phyloP scores from a whole-genome alignment of 2,329 filamentous ascomycete genomes.

The Sordariomycetes sp. region DNA sequence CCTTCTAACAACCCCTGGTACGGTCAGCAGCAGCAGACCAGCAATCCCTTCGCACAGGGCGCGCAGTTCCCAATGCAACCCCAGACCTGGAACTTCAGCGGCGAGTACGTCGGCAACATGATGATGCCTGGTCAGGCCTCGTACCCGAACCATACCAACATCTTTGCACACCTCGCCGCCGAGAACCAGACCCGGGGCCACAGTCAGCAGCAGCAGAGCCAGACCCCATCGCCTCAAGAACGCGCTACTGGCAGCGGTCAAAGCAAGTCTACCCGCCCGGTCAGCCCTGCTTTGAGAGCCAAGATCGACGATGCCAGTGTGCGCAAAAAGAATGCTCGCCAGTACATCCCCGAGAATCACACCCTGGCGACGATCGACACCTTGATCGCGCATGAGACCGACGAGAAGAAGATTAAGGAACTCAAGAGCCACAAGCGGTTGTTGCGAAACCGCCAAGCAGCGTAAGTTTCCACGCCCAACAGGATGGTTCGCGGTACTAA shows the following conservation, averaged over 20 bases:
- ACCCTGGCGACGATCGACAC: constrained; percentile 93
- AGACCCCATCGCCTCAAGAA: too few species aligned
- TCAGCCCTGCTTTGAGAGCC: constrained; percentile 60
- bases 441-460: constrained; percentile 89
- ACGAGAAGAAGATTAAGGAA: constrained; percentile 93
- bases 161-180: constrained; percentile 46
- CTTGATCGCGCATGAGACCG: constrained; percentile 77
- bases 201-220: too few species aligned
- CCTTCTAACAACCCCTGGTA: constrained; percentile 56
- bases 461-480: too few species aligned
- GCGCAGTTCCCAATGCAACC: constrained; percentile 42
- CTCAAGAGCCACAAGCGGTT: constrained; percentile 97
- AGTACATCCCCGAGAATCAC: constrained; percentile 90
- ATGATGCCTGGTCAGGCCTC: constrained; percentile 43
- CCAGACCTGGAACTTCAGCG: too few species aligned
- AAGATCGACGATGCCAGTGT: constrained; percentile 86
- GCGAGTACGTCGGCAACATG: too few species aligned
- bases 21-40: constrained; percentile 38
- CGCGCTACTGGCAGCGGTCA: too few species aligned
- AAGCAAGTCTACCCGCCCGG: constrained; percentile 54
- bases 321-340: constrained; percentile 97
- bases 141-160: constrained; percentile 43
- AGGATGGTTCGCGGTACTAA: too few species aligned
- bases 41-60: constrained; percentile 60
- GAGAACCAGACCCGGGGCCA: constrained; percentile 48